Base-by-base conservation (phyloP, 2,329 filamentous ascomycete genomes). In the Pseudopyrenochaeta lycopersici region DNA sequence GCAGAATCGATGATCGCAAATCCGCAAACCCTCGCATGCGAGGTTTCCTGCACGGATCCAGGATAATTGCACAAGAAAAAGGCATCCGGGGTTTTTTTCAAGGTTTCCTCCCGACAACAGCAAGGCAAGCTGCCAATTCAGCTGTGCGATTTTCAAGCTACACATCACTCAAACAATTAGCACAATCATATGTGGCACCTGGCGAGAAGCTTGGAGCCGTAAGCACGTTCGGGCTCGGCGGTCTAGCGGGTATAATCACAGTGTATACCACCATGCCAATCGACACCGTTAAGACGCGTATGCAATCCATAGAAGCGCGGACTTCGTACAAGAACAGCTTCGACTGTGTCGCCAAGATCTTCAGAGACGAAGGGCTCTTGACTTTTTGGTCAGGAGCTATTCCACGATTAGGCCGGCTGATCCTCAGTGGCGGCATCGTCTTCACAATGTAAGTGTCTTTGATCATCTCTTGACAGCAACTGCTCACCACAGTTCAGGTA, bases 381-480 rank as follows among this genome's bases (percentile, higher is more conserved):
- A 97, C 93, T 1, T 90, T 98, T 62, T 99, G 95, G 95, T 94
- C 91, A 64, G 95, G 95, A 21, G 94, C 95, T 18, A 72, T 98
- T 64, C 95, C 95, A 1, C 83, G 95, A 48, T 77, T 99, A 68
- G 94, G 88, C 20, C 83, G 95, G 52, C 76, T 99, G 64, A 90
- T 97, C 36, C 77, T 98, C 76, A 97, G 92, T 70, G 95, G 95
- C 50, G 95, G 95, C 15, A 97, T 99, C 70, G 95, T 99, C 35
- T 99, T 99, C 72, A 96, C 95, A 18, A 96, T 98, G 86, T 89
- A 77, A 70, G 83, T 77, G 4, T 20, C 48, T n/a, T 18, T 4
- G 62, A 12, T 52, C 23, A 49, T 15, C 58, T 51, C 74, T 29
- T n/a, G 23, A 15, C 11, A 32, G 2, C 17, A 35, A 2, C 12